These are phyloP conservation scores for Saccharomyces pastorianus DNA, from an alignment of 1,139 yeast genomes.

Conservation along the genomic window DNA sequence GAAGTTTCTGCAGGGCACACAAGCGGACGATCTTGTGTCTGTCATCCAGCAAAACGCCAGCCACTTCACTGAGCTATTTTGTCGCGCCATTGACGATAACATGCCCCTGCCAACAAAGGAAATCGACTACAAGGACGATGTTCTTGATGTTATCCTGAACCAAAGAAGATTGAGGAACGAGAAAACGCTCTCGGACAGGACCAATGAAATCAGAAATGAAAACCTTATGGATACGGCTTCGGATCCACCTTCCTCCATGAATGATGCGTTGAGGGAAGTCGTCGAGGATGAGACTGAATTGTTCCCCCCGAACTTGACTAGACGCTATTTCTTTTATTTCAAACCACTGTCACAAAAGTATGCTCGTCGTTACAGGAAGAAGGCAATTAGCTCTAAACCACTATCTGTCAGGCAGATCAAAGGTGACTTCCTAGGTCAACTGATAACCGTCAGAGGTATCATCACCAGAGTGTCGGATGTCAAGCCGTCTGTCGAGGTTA, in stretches of 20 bases:
- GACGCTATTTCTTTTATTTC: conserved; percentile 82
- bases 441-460: conserved; percentile 87
- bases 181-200: conserved; percentile 37
- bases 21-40: conserved; percentile 25
- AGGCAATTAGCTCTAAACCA: conserved; percentile 39
- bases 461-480: conserved; percentile 95
- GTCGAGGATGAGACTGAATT: conserved; percentile 36
- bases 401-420: conserved; percentile 84
- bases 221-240: conserved; percentile 31
- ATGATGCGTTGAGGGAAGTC: conserved; percentile 28
- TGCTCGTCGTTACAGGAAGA: conserved; percentile 16
- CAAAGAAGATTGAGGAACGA: conserved; percentile 81
- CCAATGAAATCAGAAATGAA: conserved; percentile 45
- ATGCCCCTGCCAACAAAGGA: conserved; percentile 79
- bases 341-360: conserved; percentile 52
- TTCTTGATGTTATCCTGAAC: conserved; percentile 82
- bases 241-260: conserved; percentile 19
- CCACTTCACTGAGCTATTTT: conserved; percentile 71
- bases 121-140: conserved; percentile 76
- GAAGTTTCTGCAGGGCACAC: conserved; percentile 22
- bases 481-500: conserved; percentile 82
- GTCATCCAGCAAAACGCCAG: conserved; percentile 60
- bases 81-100: conserved; percentile 64
- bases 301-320: conserved; percentile 79
- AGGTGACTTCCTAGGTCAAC: conserved; percentile 75